Conservation (phyloP, 2,329 filamentous ascomycete species). For the Cladophialophora exuberans region DNA sequence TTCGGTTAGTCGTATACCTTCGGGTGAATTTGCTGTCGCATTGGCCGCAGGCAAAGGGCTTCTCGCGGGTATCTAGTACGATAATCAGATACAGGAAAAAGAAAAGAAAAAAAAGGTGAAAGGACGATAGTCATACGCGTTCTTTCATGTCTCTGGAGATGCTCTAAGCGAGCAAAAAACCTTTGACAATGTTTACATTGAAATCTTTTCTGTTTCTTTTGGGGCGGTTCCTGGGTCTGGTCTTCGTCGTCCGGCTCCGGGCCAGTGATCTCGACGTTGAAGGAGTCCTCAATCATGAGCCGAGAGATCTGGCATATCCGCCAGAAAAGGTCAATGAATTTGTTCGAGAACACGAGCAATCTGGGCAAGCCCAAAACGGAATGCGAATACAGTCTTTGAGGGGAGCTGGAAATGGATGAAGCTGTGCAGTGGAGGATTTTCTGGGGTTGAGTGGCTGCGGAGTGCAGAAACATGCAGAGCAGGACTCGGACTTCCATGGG, state of each 20-base stretch:
- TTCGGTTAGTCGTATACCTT: slow-evolving; percentile 39
- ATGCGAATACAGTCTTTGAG: background rate
- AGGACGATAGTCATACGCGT: slow-evolving; percentile 34
- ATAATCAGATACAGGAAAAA: background rate
- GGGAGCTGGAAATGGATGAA: slow-evolving; percentile 1
- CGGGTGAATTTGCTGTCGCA: slow-evolving; percentile 48
- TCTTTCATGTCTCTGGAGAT: slow-evolving; percentile 46
- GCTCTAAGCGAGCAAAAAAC: slow-evolving; percentile 42
- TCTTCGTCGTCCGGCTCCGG: slow-evolving; percentile 12
- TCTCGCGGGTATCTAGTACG: slow-evolving; percentile 41
- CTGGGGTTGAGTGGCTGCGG: slow-evolving; percentile 14
- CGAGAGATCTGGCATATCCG: slow-evolving; percentile 5
- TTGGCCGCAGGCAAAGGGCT: slow-evolving; percentile 44
- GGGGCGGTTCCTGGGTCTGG: slow-evolving; percentile 32
- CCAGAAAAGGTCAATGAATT: background rate
- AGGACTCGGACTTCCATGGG: no score
- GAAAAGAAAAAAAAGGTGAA: background rate
- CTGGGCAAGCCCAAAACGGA: slow-evolving; percentile 5
- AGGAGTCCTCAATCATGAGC: slow-evolving; percentile 22
- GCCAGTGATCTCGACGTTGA: slow-evolving; percentile 14
- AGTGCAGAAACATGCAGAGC: no score
- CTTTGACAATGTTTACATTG: slow-evolving; percentile 34
- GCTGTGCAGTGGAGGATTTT: slow-evolving; percentile 4
- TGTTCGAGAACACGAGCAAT: slow-evolving; percentile 1
- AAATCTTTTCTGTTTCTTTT: slow-evolving; percentile 47